Conservation (phyloP, 139 green algal genomes). For the Closterium sp. region DNA sequence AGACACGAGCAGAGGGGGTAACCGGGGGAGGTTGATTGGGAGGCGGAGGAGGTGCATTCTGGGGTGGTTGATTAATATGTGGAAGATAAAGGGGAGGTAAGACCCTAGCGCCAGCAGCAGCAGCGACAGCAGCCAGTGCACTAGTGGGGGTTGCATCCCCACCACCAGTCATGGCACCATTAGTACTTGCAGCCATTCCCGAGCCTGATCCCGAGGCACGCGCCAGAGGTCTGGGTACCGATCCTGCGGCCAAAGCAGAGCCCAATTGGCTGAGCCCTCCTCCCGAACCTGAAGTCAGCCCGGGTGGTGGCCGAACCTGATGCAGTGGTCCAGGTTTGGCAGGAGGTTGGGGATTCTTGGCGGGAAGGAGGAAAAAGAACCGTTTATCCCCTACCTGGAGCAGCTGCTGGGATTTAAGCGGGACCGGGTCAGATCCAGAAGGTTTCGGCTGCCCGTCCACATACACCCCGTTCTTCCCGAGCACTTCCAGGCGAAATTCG, state of each 20-base stretch:
- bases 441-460: slow-evolving; percentile 52
- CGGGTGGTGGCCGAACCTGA: neutral
- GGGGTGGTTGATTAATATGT: too few species aligned
- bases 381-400: slow-evolving; percentile 66
- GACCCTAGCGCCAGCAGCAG: neutral
- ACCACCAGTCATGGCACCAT: neutral
- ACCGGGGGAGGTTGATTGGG: neutral
- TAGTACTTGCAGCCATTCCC: neutral
- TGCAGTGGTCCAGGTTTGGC: neutral
- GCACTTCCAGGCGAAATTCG: slow-evolving; percentile 58
- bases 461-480: slow-evolving; percentile 80
- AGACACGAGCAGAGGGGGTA: neutral
- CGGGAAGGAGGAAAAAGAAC: slow-evolving; percentile 80
- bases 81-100: neutral
- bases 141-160: neutral
- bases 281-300: too few species aligned
- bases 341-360: neutral
- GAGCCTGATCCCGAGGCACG: neutral
- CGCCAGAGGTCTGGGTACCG: neutral
- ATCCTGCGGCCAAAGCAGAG: neutral
- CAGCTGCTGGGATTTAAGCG: slow-evolving; percentile 56
- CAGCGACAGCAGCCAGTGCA: neutral
- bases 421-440: slow-evolving; percentile 25
- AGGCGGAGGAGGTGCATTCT: too few species aligned
- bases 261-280: too few species aligned